phyloP scores from a whole-genome alignment of 495 filamentous ascomycete species.

The Penicilliopsis zonata region DNA sequence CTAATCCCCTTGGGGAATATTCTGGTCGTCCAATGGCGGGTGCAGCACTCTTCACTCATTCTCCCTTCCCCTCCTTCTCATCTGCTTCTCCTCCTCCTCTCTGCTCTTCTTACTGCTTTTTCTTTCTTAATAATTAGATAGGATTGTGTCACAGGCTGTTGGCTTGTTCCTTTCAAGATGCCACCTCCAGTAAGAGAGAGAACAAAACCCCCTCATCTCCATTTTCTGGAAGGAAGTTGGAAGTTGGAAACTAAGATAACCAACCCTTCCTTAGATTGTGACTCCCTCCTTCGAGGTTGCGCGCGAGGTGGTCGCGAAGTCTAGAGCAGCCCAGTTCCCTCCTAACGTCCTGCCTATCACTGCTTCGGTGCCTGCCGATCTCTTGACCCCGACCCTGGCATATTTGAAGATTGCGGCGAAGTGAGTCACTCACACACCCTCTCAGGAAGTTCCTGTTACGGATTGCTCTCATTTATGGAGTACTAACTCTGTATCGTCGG shows the following conservation, averaged over 20 bases:
- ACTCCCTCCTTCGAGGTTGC: constrained; percentile 32
- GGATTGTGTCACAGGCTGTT: neutral
- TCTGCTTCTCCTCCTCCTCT: no score
- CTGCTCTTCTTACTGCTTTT: no score
- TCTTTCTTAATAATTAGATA: no score
- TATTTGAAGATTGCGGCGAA: constrained; percentile 79
- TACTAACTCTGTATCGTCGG: constrained; percentile 6
- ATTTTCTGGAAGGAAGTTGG: constrained; percentile 1
- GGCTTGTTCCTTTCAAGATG: constrained; percentile 13
- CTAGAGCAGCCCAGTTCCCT: constrained; percentile 36
- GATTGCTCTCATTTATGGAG: no score
- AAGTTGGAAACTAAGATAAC: neutral
- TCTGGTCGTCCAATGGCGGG: no score
- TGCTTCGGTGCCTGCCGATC: constrained; percentile 77
- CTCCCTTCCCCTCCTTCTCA: no score
- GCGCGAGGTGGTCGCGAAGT: constrained; percentile 38
- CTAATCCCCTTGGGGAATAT: no score
- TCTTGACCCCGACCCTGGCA: constrained; percentile 80
- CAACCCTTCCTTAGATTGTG: constrained; percentile 9
- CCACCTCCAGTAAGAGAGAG: constrained; percentile 26
- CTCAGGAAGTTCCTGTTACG: no score
- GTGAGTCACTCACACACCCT: constrained; percentile 41
- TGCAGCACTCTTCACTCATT: no score
- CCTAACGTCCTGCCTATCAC: constrained; percentile 82
- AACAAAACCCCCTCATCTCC: no score